phyloP scores from a whole-genome alignment of 352 stramenopile species.

The Globisporangium ultimum region DNA sequence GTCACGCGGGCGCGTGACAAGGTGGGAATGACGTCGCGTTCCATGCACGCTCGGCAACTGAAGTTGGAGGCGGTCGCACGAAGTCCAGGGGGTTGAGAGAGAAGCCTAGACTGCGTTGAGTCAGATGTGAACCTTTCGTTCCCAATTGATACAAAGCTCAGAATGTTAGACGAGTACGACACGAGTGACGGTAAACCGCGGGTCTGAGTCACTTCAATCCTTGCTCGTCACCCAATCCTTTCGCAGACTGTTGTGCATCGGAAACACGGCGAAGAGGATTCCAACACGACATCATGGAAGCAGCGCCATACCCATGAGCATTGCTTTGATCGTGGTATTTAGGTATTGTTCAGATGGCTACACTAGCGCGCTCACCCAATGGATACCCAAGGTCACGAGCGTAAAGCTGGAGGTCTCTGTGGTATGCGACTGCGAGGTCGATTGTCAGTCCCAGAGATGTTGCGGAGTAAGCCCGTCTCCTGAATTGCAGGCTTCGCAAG shows the following conservation, averaged over 20 bases:
- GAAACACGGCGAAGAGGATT: conserved; percentile 50
- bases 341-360: conserved; percentile 66
- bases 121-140: too few species aligned
- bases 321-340: conserved; percentile 65
- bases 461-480: conserved; percentile 34
- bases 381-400: conserved; percentile 43
- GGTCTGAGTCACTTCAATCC: conserved; percentile 48
- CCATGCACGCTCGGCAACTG: too few species aligned
- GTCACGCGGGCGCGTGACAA: too few species aligned
- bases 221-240: conserved; percentile 69
- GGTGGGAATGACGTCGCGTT: too few species aligned
- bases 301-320: conserved; percentile 49
- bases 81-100: too few species aligned
- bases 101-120: too few species aligned
- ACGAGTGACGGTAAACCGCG: conserved; percentile 63
- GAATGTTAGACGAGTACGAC: too few species aligned
- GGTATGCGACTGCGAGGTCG: conserved; percentile 30
- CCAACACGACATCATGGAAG: conserved; percentile 42
- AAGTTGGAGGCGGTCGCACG: too few species aligned
- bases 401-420: conserved; percentile 37
- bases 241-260: conserved; percentile 57
- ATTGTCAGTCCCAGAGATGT: conserved; percentile 34
- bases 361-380: conserved; percentile 50
- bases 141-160: too few species aligned
- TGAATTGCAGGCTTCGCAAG: background rate